Percentiles rank a stretch among this genome's conserved stretches.
Conservation (phyloP, 768 basidiomycete genomes). For the Tulasnella calospora region DNA sequence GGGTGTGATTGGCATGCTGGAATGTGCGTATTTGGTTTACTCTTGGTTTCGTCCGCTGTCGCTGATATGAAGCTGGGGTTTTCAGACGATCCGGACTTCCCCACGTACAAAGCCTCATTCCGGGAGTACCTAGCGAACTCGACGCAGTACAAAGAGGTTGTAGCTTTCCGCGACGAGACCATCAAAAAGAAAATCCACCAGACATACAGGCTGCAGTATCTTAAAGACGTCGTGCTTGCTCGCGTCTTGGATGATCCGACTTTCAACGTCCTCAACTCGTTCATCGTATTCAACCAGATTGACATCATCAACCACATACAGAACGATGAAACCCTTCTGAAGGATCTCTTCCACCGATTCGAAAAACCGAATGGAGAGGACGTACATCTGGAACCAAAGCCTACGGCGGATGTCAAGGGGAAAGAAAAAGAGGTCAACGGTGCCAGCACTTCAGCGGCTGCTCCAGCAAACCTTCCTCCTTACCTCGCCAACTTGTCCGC, state of each 20-base stretch:
- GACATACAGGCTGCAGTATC: conserved; percentile 92
- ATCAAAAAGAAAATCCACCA: conserved; percentile 91
- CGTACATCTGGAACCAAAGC: neutral
- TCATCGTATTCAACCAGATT: conserved; percentile 98
- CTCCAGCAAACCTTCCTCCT: neutral
- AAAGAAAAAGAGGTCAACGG: conserved; percentile 35
- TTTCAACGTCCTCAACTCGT: conserved; percentile 93
- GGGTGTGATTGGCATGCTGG: conserved; percentile 92
- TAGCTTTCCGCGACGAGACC: conserved; percentile 66
- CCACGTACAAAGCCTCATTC: conserved; percentile 93
- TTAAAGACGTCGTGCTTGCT: conserved; percentile 97
- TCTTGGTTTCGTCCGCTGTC: neutral
- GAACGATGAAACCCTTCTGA: conserved; percentile 66
- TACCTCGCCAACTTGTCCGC: neutral
- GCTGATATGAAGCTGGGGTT: conserved; percentile 28
- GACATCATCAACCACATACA: conserved; percentile 93
- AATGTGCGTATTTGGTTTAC: conserved; percentile 58
- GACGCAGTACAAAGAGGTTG: conserved; percentile 83
- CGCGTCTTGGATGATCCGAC: conserved; percentile 93
- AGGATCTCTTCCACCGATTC: conserved; percentile 71
- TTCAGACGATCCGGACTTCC: conserved; percentile 94
- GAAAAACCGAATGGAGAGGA: conserved; percentile 36
- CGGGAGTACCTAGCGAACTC: conserved; percentile 84
- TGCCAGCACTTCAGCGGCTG: conserved; percentile 27
- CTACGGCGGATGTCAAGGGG: conserved; percentile 25